Percentiles rank a stretch among this genome's conserved stretches.
These are phyloP conservation scores for Litsea cubeba DNA, from an alignment of 164 flowering plant genomes.

Conservation along the genomic window DNA sequence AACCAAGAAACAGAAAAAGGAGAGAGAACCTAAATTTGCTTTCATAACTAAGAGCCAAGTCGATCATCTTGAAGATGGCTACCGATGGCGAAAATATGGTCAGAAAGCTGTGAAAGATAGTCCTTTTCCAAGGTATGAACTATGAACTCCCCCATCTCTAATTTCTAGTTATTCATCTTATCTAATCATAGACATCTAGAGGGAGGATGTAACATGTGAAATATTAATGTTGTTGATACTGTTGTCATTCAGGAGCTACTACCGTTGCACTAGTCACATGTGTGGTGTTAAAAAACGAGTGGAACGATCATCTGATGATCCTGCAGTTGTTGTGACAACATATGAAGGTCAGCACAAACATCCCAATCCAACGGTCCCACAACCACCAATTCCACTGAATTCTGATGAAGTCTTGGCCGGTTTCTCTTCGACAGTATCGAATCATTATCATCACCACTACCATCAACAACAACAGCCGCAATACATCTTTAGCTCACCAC, in stretches of 20 bases:
- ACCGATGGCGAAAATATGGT: conserved; percentile 92
- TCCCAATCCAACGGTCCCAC: conserved; percentile 48
- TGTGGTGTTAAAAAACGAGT: conserved; percentile 94
- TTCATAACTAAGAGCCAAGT: conserved; percentile 89
- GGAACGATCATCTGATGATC: conserved; percentile 72
- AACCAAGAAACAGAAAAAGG: conserved; percentile 67
- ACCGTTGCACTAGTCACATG: conserved; percentile 73
- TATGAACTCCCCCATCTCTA: conserved; percentile 1
- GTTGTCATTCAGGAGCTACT: conserved; percentile 62
- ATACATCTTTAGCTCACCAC: conserved; percentile 24
- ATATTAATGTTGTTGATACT: not conserved
- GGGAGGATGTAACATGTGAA: not conserved
- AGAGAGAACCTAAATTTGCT: conserved; percentile 80
- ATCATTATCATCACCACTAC: conserved; percentile 1
- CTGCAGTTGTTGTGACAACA: conserved; percentile 68
- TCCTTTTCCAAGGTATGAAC: conserved; percentile 75
- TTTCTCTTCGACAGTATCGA: conserved; percentile 6
- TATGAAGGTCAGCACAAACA: conserved; percentile 93
- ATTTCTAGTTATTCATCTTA: not conserved
- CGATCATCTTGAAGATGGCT: conserved; percentile 89
- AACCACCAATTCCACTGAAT: conserved; percentile 24
- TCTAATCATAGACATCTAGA: not conserved
- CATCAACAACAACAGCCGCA: conserved; percentile 22
- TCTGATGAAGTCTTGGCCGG: conserved; percentile 3
- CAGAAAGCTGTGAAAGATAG: conserved; percentile 95